phyloP scores from a whole-genome alignment of 2,329 filamentous ascomycete species.

The Pseudocercospora musae region DNA sequence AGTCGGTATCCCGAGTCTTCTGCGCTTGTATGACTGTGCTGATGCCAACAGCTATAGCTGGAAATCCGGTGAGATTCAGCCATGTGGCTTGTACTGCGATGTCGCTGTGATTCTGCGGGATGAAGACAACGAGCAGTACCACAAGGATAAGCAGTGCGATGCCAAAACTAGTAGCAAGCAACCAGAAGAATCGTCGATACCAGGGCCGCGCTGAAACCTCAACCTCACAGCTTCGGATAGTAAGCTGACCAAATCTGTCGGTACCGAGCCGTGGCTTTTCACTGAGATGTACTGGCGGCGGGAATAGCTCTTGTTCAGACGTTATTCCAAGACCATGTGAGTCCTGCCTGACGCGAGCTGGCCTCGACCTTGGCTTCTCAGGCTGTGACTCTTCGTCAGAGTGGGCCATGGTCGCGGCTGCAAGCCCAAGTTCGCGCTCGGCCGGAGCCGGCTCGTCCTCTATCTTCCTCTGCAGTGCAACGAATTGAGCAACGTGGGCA shows the following conservation, averaged over 20 bases:
- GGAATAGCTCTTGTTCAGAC: constrained; percentile 23
- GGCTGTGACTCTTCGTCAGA: constrained; percentile 3
- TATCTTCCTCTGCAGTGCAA: constrained; percentile 28
- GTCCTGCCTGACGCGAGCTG: constrained; percentile 23
- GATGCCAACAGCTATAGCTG: constrained; percentile 80
- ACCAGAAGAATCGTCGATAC: constrained; percentile 31
- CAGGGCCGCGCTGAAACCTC: constrained; percentile 21
- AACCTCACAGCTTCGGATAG: constrained; percentile 27
- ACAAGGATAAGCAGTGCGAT: constrained; percentile 37
- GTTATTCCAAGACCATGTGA: constrained; percentile 28
- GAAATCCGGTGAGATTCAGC: constrained; percentile 82
- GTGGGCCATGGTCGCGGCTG: constrained; percentile 19
- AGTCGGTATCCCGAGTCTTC: constrained; percentile 51
- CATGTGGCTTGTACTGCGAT: constrained; percentile 56
- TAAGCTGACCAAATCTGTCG: constrained; percentile 32
- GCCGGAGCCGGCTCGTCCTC: constrained; percentile 21
- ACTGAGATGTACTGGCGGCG: constrained; percentile 20
- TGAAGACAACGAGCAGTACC: constrained; percentile 39
- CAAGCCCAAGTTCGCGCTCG: constrained; percentile 15
- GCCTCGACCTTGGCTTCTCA: constrained; percentile 14
- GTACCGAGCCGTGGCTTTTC: constrained; percentile 28
- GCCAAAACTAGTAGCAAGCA: constrained; percentile 32
- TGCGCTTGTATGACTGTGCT: constrained; percentile 73
- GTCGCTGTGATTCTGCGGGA: constrained; percentile 41
- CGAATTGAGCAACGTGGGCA: constrained; percentile 29